phyloP scores from a whole-genome alignment of 1,284 basidiomycete species.

The Tremellales sp. region DNA sequence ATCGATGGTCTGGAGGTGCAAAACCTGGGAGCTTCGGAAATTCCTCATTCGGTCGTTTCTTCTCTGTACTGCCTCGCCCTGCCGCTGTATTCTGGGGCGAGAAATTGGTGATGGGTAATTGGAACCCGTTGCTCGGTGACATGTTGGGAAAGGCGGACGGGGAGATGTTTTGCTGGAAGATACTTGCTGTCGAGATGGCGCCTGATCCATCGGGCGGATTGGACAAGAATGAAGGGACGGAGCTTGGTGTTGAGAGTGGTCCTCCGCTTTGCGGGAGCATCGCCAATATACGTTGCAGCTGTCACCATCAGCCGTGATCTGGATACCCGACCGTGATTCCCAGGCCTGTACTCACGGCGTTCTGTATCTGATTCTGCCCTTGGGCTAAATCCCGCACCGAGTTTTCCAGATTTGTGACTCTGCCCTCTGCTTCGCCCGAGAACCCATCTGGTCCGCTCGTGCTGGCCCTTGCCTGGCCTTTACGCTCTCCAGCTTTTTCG shows the following conservation, averaged over 20 bases:
- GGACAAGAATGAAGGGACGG: constrained; percentile 17
- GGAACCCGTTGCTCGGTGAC: background rate
- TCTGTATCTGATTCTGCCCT: constrained; percentile 45
- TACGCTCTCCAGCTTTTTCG: constrained; percentile 64
- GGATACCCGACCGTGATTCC: background rate
- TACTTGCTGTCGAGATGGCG: constrained; percentile 26
- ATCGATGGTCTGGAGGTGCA: constrained; percentile 82
- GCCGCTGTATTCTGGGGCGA: constrained; percentile 36
- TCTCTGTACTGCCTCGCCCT: constrained; percentile 11
- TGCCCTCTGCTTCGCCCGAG: constrained; percentile 53
- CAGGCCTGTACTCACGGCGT: constrained; percentile 33
- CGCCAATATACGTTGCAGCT: constrained; percentile 43
- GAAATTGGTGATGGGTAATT: background rate
- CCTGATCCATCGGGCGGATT: constrained; percentile 12
- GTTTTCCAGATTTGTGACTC: constrained; percentile 35
- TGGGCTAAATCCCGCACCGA: constrained; percentile 37
- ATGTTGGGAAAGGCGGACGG: constrained; percentile 17
- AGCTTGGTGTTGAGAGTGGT: constrained; percentile 14
- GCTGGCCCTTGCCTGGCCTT: constrained; percentile 15
- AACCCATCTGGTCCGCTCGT: constrained; percentile 53
- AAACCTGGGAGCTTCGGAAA: constrained; percentile 85
- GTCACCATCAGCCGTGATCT: background rate
- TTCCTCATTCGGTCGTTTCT: constrained; percentile 20
- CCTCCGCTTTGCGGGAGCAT: constrained; percentile 27
- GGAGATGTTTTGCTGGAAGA: constrained; percentile 30